Base-by-base conservation (phyloP, 2,329 filamentous ascomycete species). In the Aureobasidium sp. region DNA sequence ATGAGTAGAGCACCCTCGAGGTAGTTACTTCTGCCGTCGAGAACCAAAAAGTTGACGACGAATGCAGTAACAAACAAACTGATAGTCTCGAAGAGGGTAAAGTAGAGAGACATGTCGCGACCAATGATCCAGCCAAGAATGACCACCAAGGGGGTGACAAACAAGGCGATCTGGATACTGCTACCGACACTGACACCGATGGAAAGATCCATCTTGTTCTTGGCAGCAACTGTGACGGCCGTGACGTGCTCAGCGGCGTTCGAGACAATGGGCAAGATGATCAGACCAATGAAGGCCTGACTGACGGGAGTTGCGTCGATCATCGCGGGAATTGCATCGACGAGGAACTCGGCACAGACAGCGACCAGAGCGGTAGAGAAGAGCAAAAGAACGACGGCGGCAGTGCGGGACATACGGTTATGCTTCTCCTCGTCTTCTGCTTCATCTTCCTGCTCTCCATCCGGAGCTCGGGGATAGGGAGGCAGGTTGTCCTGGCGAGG, bases 131-230 rank as follows among this genome's bases (percentile, higher is more conserved):
- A 93, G 60, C 89, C 89, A 39, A 92, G 83, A 41, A 92, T 82
- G 61, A 91, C 87, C 36, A 91, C 82, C 11, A 92, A 76, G 0
- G 89, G 89, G 8, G 90, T 90, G 55, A 92, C 81, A 72, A 92
- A 91, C 32, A 92, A 81, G 1, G 89, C 85, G 51, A 92, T 90
- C 74, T 92, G 89, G 74, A 93, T 92, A 67, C 86, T 89, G 11
- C 85, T 89, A 32, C 89, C 89, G 37, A 92, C 86, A 13, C 88
- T 89, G 11, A 92, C 88, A 70, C 88, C 89, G 65, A 92, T 91
- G 3, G 89, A 86, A 9, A 92, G 77, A 69, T 92, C 89, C 87
- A 91, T 91, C 75, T 92, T 92, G 75, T 91, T 90, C 79, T 91
- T 91, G 67, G 86, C 82, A 6, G 89, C 89, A 1, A 92, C 89